A percentile compares a stretch with the other conserved stretches of the same genome.
Conservation (phyloP, 2,329 filamentous ascomycete species). For the Penicillium vulpinum region DNA sequence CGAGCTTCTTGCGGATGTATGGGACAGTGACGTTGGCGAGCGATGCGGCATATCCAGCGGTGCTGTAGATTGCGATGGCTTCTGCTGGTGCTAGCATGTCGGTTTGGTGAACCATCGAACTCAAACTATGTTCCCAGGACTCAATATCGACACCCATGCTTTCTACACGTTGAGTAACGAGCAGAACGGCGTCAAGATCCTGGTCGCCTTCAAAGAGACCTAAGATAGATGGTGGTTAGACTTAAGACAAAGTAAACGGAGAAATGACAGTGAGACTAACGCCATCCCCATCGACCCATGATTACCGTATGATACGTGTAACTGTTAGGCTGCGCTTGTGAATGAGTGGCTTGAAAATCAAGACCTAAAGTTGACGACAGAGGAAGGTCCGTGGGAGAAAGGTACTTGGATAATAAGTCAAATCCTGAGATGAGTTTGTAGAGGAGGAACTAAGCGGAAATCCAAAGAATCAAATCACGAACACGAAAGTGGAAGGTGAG, state of each 20-base stretch:
- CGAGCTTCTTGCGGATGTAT: slow-evolving; percentile 1
- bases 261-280: neutral
- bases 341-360: neutral
- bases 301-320: neutral
- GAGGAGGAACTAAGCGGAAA: neutral
- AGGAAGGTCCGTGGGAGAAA: neutral
- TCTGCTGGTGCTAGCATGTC: neutral
- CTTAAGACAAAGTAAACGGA: neutral
- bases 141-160: neutral
- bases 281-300: slow-evolving; percentile 7
- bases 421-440: neutral
- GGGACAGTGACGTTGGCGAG: neutral
- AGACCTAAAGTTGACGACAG: neutral
- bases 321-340: neutral
- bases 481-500: neutral
- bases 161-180: too few species aligned
- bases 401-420: neutral
- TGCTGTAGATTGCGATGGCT: neutral
- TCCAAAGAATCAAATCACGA: neutral
- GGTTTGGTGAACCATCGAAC: neutral
- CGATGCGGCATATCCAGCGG: neutral
- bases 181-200: neutral
- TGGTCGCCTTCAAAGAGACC: neutral
- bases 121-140: neutral
- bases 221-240: neutral